phyloP scores from a whole-genome alignment of 2,329 filamentous ascomycete genomes.

The Hortaea sp. region DNA sequence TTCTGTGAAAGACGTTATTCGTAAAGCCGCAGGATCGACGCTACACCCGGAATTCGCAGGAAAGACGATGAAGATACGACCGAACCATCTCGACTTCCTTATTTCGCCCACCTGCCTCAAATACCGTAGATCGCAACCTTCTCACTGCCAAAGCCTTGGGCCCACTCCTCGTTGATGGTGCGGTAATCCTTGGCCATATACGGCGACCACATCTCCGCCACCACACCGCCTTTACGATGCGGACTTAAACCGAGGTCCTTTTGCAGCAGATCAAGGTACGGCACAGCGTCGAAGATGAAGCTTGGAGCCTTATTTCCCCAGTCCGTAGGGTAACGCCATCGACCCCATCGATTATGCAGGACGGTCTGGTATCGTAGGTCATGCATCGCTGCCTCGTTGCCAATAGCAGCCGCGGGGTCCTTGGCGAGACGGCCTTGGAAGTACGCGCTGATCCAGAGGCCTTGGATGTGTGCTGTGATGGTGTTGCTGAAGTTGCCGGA shows the following conservation, averaged over 20 bases:
- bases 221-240: constrained; percentile 43
- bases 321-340: constrained; percentile 24
- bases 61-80: too few species aligned
- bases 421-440: background rate
- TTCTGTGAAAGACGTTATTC: too few species aligned
- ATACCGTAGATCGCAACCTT: background rate
- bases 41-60: too few species aligned
- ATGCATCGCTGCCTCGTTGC: too few species aligned
- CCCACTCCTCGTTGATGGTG: constrained; percentile 45
- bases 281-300: constrained; percentile 66
- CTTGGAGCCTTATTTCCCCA: constrained; percentile 46
- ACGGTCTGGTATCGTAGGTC: too few species aligned
- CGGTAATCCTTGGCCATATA: constrained; percentile 52
- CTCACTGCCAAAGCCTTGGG: too few species aligned
- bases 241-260: constrained; percentile 53
- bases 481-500: constrained; percentile 28
- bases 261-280: constrained; percentile 61
- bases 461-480: constrained; percentile 30
- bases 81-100: too few species aligned
- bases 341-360: constrained; percentile 48
- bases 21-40: too few species aligned
- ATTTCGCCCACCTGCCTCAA: too few species aligned
- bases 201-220: constrained; percentile 44
- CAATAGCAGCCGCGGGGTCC: too few species aligned
- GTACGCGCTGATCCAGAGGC: constrained; percentile 42